Evolutionary conservation across 305 asterid species (phyloP).

Genomic region (Fraxinus xanthoxyloides): DNA sequence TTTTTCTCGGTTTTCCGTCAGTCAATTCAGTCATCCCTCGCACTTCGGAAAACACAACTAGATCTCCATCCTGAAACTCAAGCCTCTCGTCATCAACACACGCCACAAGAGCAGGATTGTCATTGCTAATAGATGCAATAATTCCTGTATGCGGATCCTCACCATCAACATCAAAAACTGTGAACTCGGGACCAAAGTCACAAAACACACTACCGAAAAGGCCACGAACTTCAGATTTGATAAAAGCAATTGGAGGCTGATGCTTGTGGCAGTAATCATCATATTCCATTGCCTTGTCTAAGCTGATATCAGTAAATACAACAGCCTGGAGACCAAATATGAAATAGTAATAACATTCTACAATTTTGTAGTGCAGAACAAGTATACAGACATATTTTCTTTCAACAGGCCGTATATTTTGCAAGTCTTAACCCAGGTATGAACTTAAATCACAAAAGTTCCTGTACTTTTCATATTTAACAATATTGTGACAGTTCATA

Average conservation of each 20-base stretch:
- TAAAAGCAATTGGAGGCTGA: slow-evolving; percentile 47
- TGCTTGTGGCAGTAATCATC: slow-evolving; percentile 40
- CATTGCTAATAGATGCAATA: slow-evolving; percentile 40
- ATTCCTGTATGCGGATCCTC: slow-evolving; percentile 42
- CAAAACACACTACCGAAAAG: slow-evolving; percentile 43
- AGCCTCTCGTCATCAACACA: slow-evolving; percentile 48
- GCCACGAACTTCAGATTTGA: slow-evolving; percentile 44
- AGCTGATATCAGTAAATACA: slow-evolving; percentile 40
- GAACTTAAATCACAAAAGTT: not conserved
- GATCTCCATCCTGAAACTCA: slow-evolving; percentile 45
- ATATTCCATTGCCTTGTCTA: slow-evolving; percentile 36
- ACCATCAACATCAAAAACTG: slow-evolving; percentile 46
- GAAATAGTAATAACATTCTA: not conserved
- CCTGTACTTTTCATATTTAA: not conserved
- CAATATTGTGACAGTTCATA: not conserved
- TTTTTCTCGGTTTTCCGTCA: slow-evolving; percentile 39
- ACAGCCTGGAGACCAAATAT: slow-evolving; percentile 34
- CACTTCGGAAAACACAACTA: slow-evolving; percentile 39
- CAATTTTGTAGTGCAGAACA: not conserved
- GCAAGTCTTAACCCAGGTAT: not conserved
- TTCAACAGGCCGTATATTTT: not conserved
- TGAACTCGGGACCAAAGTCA: slow-evolving; percentile 42
- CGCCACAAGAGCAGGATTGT: slow-evolving; percentile 36
- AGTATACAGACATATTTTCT: not conserved
- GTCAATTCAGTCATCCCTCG: slow-evolving; percentile 37